Percentiles rank a stretch among this genome's conserved stretches.
These are phyloP conservation scores for Eimeria tenella DNA, from an alignment of 169 alveolate genomes.

Conservation along the genomic window DNA sequence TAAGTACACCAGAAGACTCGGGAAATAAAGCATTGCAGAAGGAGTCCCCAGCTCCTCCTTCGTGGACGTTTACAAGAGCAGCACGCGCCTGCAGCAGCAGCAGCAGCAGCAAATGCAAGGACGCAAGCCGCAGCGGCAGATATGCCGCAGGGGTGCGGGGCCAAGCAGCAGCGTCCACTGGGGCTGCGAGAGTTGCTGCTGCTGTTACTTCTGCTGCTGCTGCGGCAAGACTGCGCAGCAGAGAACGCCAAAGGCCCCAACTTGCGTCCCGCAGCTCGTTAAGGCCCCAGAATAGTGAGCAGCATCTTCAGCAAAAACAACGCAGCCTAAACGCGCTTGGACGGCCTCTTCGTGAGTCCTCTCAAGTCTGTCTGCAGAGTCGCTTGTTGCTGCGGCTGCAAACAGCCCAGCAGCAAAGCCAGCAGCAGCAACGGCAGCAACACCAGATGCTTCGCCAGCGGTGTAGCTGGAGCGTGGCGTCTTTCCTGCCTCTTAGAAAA, in stretches of 20 bases:
- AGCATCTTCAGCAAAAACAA: background rate
- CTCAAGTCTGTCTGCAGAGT: background rate
- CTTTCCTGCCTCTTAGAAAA: background rate
- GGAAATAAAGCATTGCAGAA: no score
- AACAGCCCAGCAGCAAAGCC: background rate
- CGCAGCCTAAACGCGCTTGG: background rate
- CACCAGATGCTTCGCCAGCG: conserved; percentile 3
- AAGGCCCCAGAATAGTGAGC: background rate
- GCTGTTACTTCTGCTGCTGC: background rate
- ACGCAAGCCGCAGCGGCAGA: background rate
- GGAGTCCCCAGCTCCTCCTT: background rate
- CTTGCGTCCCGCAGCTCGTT: background rate
- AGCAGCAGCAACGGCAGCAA: conserved; percentile 40
- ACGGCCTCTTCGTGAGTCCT: background rate
- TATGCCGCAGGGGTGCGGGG: background rate
- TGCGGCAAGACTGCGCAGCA: background rate
- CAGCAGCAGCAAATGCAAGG: conserved; percentile 6
- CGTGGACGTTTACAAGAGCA: background rate
- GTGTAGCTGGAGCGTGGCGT: background rate
- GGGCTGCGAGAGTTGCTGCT: background rate
- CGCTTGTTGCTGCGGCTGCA: conserved; percentile 13
- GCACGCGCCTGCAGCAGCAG: background rate
- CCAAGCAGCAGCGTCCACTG: background rate
- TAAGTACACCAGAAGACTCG: no score
- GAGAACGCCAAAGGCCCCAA: background rate